Conservation (phyloP, 495 filamentous ascomycete genomes). For the Penicillium waksmanii region DNA sequence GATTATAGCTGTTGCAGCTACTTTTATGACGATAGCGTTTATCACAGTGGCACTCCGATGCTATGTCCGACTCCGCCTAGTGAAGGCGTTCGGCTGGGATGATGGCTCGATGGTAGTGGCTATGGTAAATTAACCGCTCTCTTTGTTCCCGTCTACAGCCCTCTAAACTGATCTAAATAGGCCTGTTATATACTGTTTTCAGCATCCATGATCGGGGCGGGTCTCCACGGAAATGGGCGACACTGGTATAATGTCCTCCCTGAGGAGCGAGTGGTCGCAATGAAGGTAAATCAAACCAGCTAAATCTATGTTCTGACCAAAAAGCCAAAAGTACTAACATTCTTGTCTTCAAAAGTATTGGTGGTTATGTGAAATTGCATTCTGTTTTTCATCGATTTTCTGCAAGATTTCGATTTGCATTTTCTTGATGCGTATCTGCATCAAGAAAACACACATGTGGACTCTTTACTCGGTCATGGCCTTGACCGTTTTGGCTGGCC, state of each 20-base stretch:
- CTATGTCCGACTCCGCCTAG: slow-evolving; percentile 31
- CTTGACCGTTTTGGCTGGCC: slow-evolving; percentile 29
- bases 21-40: slow-evolving; percentile 22
- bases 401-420: slow-evolving; percentile 46
- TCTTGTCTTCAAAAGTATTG: slow-evolving; percentile 13
- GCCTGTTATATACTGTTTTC: slow-evolving; percentile 16
- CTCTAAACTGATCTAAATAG: slow-evolving; percentile 19
- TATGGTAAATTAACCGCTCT: slow-evolving; percentile 17
- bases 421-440: slow-evolving; percentile 46
- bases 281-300: slow-evolving; percentile 9
- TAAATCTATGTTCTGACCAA: background rate
- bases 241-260: slow-evolving; percentile 6
- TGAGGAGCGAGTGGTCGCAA: slow-evolving; percentile 21
- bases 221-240: slow-evolving; percentile 2
- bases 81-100: slow-evolving; percentile 36
- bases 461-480: slow-evolving; percentile 39
- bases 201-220: background rate
- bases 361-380: slow-evolving; percentile 40
- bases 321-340: background rate
- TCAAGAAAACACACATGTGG: slow-evolving; percentile 26
- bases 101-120: slow-evolving; percentile 32
- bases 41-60: slow-evolving; percentile 25
- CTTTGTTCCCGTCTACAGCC: slow-evolving; percentile 7
- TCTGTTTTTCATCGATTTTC: slow-evolving; percentile 38
- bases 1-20: slow-evolving; percentile 23